Evolutionary conservation across 208 protist genomes (phyloP), one percentile per base, ranked within the genome.

Genomic region (Wallacemonas collosoma): DNA sequence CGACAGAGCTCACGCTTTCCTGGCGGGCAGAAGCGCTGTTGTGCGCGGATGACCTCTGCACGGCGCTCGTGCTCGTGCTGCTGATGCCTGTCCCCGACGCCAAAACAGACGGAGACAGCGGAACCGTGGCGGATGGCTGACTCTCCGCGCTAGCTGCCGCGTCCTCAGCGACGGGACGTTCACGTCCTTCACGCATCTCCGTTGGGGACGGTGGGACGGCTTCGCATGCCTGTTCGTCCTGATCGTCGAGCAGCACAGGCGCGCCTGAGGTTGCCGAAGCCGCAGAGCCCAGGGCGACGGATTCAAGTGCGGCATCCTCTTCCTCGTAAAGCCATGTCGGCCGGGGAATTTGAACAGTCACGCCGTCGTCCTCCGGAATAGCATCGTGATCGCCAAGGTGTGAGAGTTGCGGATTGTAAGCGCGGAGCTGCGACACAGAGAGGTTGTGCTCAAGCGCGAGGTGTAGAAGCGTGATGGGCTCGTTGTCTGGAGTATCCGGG

Each of bases 361-460:
- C 41, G 14, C 4, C 40, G 4, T 65, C 60, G 11, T 65, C 53
- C 53, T 57, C 50, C 1, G 86, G 76, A 11, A 88, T 60, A 7
- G 67, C 5, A n/a, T 75, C 73, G 55, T 79, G 61, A 45, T 61
- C 61, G 17, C 66, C 77, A 47, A 77, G 73, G 35, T 58, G 35
- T 2, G 67, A 56, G 48, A 91, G 78, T 11, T 80, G 56, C 5
- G 86, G 82, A 48, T 87, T 91, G 56, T 73, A 56, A 54, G 72
- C 50, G 14, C 76, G 40, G 38, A 88, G 73, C 44, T 41, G 63
- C 39, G 64, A 38, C 11, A 81, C 36, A 9, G 82, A 47, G 26
- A 82, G 26, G 60, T 79, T 68, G 60, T 90, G 73, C 57, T 82
- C 36, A 40, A 80, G 76, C 0, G 82, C 62, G 6, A 87, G 39